Conservation (phyloP, 495 filamentous ascomycete genomes). For the Bombardia bombarda region DNA sequence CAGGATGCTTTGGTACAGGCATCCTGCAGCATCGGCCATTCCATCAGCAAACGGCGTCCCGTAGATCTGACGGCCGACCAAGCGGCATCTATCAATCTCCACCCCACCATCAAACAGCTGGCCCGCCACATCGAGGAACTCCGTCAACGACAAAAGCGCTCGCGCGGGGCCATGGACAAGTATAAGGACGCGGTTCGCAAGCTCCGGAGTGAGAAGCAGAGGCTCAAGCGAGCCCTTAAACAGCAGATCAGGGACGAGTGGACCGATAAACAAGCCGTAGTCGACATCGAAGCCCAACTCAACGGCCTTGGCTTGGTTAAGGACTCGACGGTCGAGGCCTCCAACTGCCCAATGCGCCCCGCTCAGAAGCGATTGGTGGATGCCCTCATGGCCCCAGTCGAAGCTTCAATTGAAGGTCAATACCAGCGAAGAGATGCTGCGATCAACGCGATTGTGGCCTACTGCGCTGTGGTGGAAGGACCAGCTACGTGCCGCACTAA, state of each 20-base stretch:
- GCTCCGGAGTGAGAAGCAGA: slow-evolving; percentile 4
- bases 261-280: slow-evolving; percentile 5
- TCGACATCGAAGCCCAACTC: slow-evolving; percentile 4
- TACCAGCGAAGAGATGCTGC: slow-evolving; percentile 5
- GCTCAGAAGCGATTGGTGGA: slow-evolving; percentile 4
- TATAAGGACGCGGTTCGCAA: slow-evolving; percentile 1
- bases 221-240: slow-evolving; percentile 1
- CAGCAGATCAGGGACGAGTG: slow-evolving; percentile 4
- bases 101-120: slow-evolving; percentile 4
- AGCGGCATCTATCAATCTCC: slow-evolving; percentile 1
- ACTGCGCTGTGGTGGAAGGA: slow-evolving; percentile 4
- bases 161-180: background rate
- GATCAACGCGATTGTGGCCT: slow-evolving; percentile 1
- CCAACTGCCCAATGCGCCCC: background rate
- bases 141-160: slow-evolving; percentile 1
- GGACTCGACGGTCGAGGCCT: background rate
- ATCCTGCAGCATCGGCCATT: slow-evolving; percentile 5
- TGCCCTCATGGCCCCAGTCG: slow-evolving; percentile 3
- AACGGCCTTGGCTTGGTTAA: slow-evolving; percentile 4
- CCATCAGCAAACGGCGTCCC: slow-evolving; percentile 3
- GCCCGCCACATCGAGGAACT: slow-evolving; percentile 2
- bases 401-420: slow-evolving; percentile 1
- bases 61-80: slow-evolving; percentile 1
- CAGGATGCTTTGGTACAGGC: slow-evolving; percentile 2
- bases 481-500: slow-evolving; percentile 2